Evolutionary conservation across 2,329 filamentous ascomycete genomes (phyloP).

Genomic region (Arthroderma uncinatum): DNA sequence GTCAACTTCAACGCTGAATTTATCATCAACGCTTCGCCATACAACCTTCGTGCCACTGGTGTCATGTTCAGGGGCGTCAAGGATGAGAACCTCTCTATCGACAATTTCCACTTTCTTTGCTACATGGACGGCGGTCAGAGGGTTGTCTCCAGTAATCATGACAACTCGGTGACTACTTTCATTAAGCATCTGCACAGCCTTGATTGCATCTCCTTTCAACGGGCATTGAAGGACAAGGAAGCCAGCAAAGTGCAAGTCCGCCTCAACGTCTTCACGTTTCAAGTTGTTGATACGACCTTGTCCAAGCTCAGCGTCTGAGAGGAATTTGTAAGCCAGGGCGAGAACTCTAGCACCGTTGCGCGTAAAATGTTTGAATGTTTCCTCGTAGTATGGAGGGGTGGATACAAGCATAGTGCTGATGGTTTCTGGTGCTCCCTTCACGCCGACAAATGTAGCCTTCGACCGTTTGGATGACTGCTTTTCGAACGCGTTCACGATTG

Average conservation of each 20-base stretch:
- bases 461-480: conserved; percentile 61
- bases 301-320: conserved; percentile 75
- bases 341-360: conserved; percentile 90
- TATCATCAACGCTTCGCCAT: conserved; percentile 93
- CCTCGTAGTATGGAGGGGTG: conserved; percentile 80
- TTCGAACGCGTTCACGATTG: conserved; percentile 64
- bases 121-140: conserved; percentile 89
- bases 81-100: conserved; percentile 84
- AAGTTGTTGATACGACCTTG: conserved; percentile 81
- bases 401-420: conserved; percentile 83
- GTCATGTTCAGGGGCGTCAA: conserved; percentile 89
- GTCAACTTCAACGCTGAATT: conserved; percentile 73
- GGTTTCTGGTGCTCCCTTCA: conserved; percentile 95
- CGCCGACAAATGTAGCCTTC: conserved; percentile 80
- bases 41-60: conserved; percentile 68
- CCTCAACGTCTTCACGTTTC: conserved; percentile 85
- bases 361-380: conserved; percentile 97
- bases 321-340: conserved; percentile 84
- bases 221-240: conserved; percentile 94
- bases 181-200: conserved; percentile 91
- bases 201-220: conserved; percentile 89
- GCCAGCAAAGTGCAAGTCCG: conserved; percentile 74
- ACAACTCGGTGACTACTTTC: conserved; percentile 97
- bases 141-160: conserved; percentile 99
- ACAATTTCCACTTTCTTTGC: conserved; percentile 95